These are phyloP conservation scores for Lactarius vividus DNA, from an alignment of 768 basidiomycete genomes.

Conservation along the genomic window DNA sequence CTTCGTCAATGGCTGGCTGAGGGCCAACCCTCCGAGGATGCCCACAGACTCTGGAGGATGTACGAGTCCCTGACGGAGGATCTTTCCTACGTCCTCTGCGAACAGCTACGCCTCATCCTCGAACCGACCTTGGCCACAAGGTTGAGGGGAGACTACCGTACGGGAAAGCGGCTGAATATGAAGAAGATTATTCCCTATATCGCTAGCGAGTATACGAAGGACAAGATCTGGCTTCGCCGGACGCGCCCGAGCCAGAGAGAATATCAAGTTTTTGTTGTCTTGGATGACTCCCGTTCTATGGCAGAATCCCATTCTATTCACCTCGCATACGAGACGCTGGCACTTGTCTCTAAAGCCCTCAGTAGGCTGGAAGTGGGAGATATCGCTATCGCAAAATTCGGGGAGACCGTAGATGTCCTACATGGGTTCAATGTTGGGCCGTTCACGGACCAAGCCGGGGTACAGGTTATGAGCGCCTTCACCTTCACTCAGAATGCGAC, in stretches of 20 bases:
- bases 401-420: conserved; percentile 80
- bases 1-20: conserved; percentile 60
- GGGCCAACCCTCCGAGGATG: conserved; percentile 52
- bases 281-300: conserved; percentile 98
- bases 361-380: conserved; percentile 95
- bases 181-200: conserved; percentile 98
- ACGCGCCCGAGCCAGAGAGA: conserved; percentile 92
- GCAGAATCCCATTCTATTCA: conserved; percentile 89
- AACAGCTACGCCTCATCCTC: conserved; percentile 93
- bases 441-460: conserved; percentile 77
- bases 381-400: conserved; percentile 87
- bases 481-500: conserved; percentile 87
- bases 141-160: conserved; percentile 94
- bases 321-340: conserved; percentile 91
- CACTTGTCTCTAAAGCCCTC: conserved; percentile 86
- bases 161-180: conserved; percentile 98
- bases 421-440: conserved; percentile 84
- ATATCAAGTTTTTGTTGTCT: conserved; percentile 90
- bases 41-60: conserved; percentile 83
- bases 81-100: conserved; percentile 88
- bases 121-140: conserved; percentile 94
- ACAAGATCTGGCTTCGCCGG: conserved; percentile 97
- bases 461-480: conserved; percentile 80
- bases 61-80: conserved; percentile 91
- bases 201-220: conserved; percentile 97